Percentiles rank a stretch among this genome's conserved stretches.
These are phyloP conservation scores for Combretum micranthum DNA, from an alignment of 345 rosid genomes.

Conservation along the genomic window DNA sequence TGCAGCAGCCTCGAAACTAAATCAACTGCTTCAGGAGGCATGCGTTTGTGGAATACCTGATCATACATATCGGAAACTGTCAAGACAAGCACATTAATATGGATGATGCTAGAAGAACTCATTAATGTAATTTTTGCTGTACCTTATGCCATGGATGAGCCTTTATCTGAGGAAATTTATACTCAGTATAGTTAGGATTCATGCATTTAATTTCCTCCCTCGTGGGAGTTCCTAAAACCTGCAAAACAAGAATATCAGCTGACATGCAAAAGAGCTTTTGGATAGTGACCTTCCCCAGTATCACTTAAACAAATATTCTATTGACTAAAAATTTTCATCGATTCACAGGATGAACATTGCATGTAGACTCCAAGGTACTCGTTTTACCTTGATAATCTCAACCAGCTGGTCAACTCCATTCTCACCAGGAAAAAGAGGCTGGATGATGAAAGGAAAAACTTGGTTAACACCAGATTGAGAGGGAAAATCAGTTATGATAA, in stretches of 20 bases:
- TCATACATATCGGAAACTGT: background rate
- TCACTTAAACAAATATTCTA: too few relatives aligned
- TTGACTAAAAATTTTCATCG: background rate
- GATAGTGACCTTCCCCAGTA: too few relatives aligned
- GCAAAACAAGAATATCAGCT: background rate
- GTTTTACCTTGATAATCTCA: constrained; percentile 18
- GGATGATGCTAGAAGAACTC: background rate
- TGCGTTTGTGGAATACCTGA: constrained; percentile 24
- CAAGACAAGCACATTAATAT: background rate
- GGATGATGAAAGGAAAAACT: background rate
- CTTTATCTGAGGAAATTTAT: constrained; percentile 23
- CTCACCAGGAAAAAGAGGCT: constrained; percentile 25
- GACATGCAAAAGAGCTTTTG: background rate
- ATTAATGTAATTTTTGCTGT: background rate
- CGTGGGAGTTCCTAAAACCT: constrained; percentile 23
- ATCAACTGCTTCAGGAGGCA: constrained; percentile 24
- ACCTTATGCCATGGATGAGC: constrained; percentile 29
- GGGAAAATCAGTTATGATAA: background rate
- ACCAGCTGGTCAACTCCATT: constrained; percentile 23
- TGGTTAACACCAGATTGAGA: background rate
- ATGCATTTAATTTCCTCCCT: constrained; percentile 26
- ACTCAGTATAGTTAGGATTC: constrained; percentile 22
- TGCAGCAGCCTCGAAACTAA: constrained; percentile 21
- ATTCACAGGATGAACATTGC: constrained; percentile 2
- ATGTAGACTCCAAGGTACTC: background rate